These are phyloP conservation scores for Medicago lupulina DNA, from an alignment of 306 rosid species.

Conservation along the genomic window DNA sequence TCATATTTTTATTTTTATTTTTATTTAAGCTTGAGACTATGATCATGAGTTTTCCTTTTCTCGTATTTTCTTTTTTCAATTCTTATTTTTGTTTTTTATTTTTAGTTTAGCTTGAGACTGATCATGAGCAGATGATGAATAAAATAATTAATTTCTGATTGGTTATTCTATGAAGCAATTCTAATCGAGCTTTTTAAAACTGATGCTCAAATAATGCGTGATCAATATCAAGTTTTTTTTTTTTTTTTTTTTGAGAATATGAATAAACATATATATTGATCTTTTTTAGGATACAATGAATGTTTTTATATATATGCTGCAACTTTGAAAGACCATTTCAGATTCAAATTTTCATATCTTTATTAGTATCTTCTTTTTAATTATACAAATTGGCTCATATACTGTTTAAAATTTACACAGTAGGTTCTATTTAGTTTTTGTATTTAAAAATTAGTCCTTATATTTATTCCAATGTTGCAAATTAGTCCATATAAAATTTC, in stretches of 20 bases:
- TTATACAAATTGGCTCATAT: too few species aligned
- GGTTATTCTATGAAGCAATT: slow-evolving; percentile 44
- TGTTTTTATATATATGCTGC: too few species aligned
- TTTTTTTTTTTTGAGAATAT: not conserved
- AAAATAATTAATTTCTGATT: slow-evolving; percentile 27
- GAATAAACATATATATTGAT: not conserved
- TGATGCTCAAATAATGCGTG: slow-evolving; percentile 38
- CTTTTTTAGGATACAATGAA: too few species aligned
- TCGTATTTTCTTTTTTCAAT: not conserved
- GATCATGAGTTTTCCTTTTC: slow-evolving; percentile 8
- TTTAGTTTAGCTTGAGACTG: not conserved
- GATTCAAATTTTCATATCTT: not conserved
- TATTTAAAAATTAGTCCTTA: too few species aligned
- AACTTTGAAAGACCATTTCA: too few species aligned
- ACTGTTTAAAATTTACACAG: too few species aligned
- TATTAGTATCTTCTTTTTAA: too few species aligned
- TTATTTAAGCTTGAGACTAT: not conserved
- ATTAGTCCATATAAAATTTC: too few species aligned
- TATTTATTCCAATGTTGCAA: too few species aligned
- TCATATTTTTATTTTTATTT: not conserved
- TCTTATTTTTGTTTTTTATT: not conserved
- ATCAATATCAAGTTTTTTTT: not conserved
- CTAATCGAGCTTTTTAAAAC: slow-evolving; percentile 50
- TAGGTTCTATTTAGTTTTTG: too few species aligned
- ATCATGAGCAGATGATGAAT: slow-evolving; percentile 39